phyloP scores from a whole-genome alignment of 1,139 yeast genomes.

The Ogataea hybrid region DNA sequence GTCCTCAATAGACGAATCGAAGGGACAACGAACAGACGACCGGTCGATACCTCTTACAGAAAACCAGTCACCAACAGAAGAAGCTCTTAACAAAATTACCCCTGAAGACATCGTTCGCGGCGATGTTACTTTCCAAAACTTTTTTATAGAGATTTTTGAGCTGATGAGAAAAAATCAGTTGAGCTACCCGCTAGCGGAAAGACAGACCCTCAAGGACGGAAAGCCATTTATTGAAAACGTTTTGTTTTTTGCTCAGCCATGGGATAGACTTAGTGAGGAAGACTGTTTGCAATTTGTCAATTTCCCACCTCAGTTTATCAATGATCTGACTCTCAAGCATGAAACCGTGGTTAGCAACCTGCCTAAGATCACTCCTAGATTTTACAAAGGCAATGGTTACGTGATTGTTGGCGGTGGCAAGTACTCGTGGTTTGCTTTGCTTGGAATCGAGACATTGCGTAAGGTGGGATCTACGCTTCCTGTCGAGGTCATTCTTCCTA shows the following conservation, averaged over 20 bases:
- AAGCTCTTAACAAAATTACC: constrained; percentile 23
- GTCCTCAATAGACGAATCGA: constrained; percentile 20
- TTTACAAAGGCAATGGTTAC: constrained; percentile 50
- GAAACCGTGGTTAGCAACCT: constrained; percentile 24
- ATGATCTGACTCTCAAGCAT: constrained; percentile 29
- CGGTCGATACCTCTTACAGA: constrained; percentile 27
- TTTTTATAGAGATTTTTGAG: constrained; percentile 27
- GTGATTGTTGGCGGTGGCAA: constrained; percentile 64
- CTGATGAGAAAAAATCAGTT: constrained; percentile 24
- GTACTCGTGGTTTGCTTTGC: constrained; percentile 52
- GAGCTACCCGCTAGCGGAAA: constrained; percentile 29
- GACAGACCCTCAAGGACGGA: constrained; percentile 29
- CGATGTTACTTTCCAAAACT: constrained; percentile 25
- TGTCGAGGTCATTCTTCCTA: constrained; percentile 58
- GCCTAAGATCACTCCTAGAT: constrained; percentile 22
- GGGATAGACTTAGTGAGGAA: constrained; percentile 25
- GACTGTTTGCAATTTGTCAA: constrained; percentile 23
- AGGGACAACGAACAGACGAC: constrained; percentile 23
- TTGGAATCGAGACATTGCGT: constrained; percentile 54
- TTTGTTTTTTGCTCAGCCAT: constrained; percentile 24
- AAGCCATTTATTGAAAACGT: constrained; percentile 30
- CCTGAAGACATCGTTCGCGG: constrained; percentile 26
- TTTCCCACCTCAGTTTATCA: constrained; percentile 26
- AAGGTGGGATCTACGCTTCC: constrained; percentile 54
- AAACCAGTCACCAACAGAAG: constrained; percentile 27